Evolutionary conservation across 192 early-diverging fungal genomes (phyloP), one percentile per base, ranked within the genome.

Genomic region (Rhizoclosmatium sp.): DNA sequence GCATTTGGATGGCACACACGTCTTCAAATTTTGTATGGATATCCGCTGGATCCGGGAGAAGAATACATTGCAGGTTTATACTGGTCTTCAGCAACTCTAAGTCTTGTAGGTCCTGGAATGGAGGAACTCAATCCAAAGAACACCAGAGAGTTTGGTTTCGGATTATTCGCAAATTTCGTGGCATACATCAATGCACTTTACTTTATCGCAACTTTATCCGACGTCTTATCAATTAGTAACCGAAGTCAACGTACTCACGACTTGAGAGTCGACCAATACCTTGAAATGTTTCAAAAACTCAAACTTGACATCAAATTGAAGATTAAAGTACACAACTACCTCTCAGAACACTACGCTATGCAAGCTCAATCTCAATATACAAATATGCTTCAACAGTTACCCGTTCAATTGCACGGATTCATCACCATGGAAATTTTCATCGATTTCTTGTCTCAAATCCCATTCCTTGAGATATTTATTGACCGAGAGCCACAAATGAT

Each of bases 401-500:
- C 87, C 3, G 42, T 67, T 2, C 74, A 72, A 65, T 71, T 88
- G 2, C 87, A 88, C 59, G 82, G 85, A 2, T 88, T 88, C 71
- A 88, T 88, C 69, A 75, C 85, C 0, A 82, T 82, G 71, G 87
- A 88, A 78, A 84, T 85, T 58, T 88, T 85, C 64, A 56, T 88
- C 4, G 78, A 84, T 12, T 88, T 88, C 78, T 71, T 88, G 14
- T 80, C 60, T 5, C 49, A 79, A 42, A 83, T 88, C 3, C 87
- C 87, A 42, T 88, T 81, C 61, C 79, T 88, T 39, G 84, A 84
- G 61, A 59, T 77, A n/a, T 88, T 85, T 60, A 81, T 86, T 49
- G 85, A 85, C 44, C 79, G 80, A 1, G 83, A 88, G 68, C 87
- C 87, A 1, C 64, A 69, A 3, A 56, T 88, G 78, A 84, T 82